Conservation (phyloP, 2,329 filamentous ascomycete genomes). For the Colletotrichum tabaci region DNA sequence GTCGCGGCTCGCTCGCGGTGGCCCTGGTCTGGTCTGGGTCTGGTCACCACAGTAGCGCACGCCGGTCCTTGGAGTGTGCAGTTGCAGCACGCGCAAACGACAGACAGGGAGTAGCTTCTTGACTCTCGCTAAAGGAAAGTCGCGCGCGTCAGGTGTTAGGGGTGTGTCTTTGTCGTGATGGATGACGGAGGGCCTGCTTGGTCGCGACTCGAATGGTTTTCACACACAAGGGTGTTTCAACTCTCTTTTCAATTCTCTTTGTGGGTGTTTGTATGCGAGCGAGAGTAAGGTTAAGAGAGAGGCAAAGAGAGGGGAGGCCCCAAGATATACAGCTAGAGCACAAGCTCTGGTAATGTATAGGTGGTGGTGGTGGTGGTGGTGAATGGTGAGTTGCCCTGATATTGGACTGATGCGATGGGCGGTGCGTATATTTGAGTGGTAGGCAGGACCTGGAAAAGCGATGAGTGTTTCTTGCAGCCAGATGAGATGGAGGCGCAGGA, state of each 20-base stretch:
- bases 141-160: slow-evolving; percentile 13
- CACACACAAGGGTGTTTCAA: background rate
- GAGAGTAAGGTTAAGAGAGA: background rate
- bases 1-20: slow-evolving; percentile 31
- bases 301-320: background rate
- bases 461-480: background rate
- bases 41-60: slow-evolving; percentile 42
- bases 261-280: background rate
- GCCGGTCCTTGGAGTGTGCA: slow-evolving; percentile 2
- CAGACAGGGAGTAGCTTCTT: slow-evolving; percentile 37
- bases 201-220: slow-evolving; percentile 15
- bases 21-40: slow-evolving; percentile 35
- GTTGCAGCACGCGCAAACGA: slow-evolving; percentile 26
- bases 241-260: slow-evolving; percentile 10
- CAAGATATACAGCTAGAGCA: background rate
- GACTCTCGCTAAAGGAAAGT: slow-evolving; percentile 35
- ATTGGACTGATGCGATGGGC: slow-evolving; percentile 6
- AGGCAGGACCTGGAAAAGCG: background rate
- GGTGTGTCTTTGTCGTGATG: slow-evolving; percentile 34
- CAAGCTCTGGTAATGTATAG: background rate
- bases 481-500: background rate
- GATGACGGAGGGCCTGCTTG: slow-evolving; percentile 3
- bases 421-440: background rate
- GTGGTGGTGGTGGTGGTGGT: background rate
- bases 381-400: slow-evolving; percentile 14